These are phyloP conservation scores for Cystobasidium slooffiae DNA, from an alignment of 1,284 basidiomycete species.

Conservation along the genomic window DNA sequence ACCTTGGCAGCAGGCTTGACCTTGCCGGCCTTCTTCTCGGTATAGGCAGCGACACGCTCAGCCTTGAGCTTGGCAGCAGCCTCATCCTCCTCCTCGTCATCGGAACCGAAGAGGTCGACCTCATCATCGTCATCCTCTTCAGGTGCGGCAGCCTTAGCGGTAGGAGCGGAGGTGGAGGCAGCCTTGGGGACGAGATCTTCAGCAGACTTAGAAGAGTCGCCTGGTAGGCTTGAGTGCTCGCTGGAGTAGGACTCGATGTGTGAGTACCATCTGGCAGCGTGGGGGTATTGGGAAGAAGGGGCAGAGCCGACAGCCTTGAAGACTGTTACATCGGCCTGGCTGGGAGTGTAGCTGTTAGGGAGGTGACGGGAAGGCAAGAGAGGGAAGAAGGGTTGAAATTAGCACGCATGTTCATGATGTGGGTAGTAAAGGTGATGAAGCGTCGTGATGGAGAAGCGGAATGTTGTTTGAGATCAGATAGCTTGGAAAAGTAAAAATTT, in stretches of 20 bases:
- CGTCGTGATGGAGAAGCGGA: not conserved
- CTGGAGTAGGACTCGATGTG: conserved; percentile 86
- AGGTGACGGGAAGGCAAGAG: conserved; percentile 46
- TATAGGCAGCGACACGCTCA: conserved; percentile 92
- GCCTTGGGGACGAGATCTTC: conserved; percentile 58
- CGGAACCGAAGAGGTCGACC: conserved; percentile 87
- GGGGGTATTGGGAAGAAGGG: conserved; percentile 70
- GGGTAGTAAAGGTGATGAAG: conserved; percentile 5
- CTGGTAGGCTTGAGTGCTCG: conserved; percentile 77
- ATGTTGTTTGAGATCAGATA: conserved; percentile 67
- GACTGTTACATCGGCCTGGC: conserved; percentile 94
- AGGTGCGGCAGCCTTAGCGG: conserved; percentile 60
- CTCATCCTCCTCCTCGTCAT: conserved; percentile 84
- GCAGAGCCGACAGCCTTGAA: conserved; percentile 79
- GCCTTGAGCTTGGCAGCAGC: conserved; percentile 95
- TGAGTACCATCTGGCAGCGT: conserved; percentile 89
- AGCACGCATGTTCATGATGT: conserved; percentile 2
- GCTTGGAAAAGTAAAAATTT: conserved; percentile 74
- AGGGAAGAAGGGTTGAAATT: not conserved
- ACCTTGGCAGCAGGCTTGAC: conserved; percentile 84
- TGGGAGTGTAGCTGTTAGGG: conserved; percentile 79
- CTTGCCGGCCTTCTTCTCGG: conserved; percentile 85
- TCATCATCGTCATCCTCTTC: conserved; percentile 86
- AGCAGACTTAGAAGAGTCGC: conserved; percentile 77
- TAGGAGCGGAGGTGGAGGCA: conserved; percentile 58